Evolutionary conservation across 345 rosid genomes (phyloP).

Genomic region (Stellera chamaejasme): DNA sequence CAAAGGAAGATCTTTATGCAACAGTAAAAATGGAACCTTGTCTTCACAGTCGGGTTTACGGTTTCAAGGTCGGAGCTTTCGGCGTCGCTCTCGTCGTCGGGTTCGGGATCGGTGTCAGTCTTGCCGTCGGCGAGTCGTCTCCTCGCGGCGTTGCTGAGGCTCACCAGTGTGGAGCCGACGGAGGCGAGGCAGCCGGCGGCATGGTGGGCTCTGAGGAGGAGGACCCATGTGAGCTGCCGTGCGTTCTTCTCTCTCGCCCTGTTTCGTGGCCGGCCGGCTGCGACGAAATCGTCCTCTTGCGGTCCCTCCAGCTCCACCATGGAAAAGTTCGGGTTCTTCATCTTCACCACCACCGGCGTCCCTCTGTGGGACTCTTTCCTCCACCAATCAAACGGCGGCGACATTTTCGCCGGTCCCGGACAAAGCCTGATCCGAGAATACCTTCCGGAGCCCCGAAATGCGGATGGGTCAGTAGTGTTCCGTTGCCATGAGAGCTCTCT

Average conservation of each 20-base stretch:
- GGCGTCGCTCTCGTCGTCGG: conserved; percentile 2
- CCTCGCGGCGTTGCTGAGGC: conserved; percentile 46
- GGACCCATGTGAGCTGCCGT: conserved; percentile 87
- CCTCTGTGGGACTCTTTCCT: conserved; percentile 55
- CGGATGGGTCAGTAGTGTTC: conserved; percentile 1
- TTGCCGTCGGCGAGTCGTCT: conserved; percentile 64
- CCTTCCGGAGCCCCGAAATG: background rate
- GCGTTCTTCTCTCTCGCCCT: conserved; percentile 68
- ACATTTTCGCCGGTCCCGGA: conserved; percentile 28
- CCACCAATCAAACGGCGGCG: conserved; percentile 77
- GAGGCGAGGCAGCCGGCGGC: conserved; percentile 86
- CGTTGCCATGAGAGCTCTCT: conserved; percentile 25
- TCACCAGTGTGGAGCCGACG: conserved; percentile 50
- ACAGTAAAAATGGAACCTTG: conserved; percentile 34
- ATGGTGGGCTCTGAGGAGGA: conserved; percentile 73
- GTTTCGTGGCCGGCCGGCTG: conserved; percentile 22
- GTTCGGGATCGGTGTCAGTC: conserved; percentile 39
- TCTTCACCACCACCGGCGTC: conserved; percentile 80
- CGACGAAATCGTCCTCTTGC: conserved; percentile 53
- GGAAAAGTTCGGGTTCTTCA: conserved; percentile 95
- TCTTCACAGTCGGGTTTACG: conserved; percentile 30
- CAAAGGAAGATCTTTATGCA: conserved; percentile 54
- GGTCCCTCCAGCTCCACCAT: conserved; percentile 81
- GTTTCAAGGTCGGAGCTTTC: conserved; percentile 12
- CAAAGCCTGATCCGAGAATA: too few relatives aligned